Conservation (phyloP, 2,329 filamentous ascomycete genomes). For the Dactylellina drechsleri region DNA sequence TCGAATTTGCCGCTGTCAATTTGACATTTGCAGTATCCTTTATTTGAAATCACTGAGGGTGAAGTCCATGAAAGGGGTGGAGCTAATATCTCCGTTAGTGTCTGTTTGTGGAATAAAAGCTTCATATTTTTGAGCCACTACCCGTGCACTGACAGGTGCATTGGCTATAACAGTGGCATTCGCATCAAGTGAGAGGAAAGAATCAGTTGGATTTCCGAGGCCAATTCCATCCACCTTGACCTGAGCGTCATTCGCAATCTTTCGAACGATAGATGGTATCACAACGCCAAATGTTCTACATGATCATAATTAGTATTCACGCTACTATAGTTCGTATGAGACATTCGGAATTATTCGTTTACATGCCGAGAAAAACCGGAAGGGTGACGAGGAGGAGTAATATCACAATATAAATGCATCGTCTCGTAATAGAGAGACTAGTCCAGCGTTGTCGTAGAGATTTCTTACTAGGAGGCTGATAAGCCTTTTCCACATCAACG, state of each 20-base stretch:
- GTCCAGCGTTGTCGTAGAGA: conserved; percentile 62
- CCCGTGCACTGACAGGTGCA: conserved; percentile 63
- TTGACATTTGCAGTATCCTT: conserved; percentile 67
- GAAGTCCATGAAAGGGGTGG: conserved; percentile 66
- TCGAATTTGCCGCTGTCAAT: conserved; percentile 64
- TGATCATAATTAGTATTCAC: not conserved
- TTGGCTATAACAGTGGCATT: conserved; percentile 68
- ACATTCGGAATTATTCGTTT: conserved; percentile 60
- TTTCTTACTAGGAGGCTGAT: conserved; percentile 58
- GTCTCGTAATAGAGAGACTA: conserved; percentile 66
- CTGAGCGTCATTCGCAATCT: conserved; percentile 67
- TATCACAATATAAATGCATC: conserved; percentile 71
- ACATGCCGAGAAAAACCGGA: conserved; percentile 71
- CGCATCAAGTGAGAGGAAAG: conserved; percentile 67
- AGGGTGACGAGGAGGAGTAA: conserved; percentile 65
- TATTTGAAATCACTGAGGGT: conserved; percentile 67
- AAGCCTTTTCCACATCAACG: conserved; percentile 11
- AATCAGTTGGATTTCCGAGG: conserved; percentile 64
- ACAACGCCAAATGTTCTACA: conserved; percentile 68
- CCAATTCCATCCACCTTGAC: conserved; percentile 67
- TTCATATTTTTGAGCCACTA: conserved; percentile 61
- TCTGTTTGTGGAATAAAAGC: conserved; percentile 68
- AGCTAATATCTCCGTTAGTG: conserved; percentile 59
- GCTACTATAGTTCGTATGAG: not conserved
- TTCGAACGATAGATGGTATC: conserved; percentile 69